These are phyloP conservation scores for Heracleum sosnowskyi DNA, from an alignment of 129 eudicot genomes.

Conservation along the genomic window DNA sequence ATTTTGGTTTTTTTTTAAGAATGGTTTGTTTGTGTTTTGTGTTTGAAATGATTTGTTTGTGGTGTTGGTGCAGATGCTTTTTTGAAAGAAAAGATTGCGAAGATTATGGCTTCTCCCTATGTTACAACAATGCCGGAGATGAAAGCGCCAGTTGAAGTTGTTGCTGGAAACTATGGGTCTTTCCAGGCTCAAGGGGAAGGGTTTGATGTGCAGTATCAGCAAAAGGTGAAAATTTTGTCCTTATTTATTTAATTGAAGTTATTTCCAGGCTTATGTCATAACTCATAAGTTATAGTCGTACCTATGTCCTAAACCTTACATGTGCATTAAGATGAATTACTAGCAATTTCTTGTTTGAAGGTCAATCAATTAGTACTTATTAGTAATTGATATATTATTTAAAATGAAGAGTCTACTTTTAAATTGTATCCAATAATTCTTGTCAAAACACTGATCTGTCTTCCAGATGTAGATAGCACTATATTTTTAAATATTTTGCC, in stretches of 20 bases:
- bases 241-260: background rate
- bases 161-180: slow-evolving; percentile 49
- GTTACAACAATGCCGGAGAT: slow-evolving; percentile 63
- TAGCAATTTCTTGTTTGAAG: background rate
- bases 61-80: slow-evolving; percentile 45
- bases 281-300: background rate
- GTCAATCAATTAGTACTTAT: background rate
- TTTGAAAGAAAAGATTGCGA: slow-evolving; percentile 56
- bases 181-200: slow-evolving; percentile 53
- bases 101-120: slow-evolving; percentile 68
- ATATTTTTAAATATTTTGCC: background rate
- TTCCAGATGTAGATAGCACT: background rate
- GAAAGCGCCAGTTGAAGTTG: slow-evolving; percentile 63
- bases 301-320: background rate
- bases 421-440: background rate
- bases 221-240: slow-evolving; percentile 31
- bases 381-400: background rate
- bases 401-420: background rate
- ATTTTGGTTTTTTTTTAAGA: background rate
- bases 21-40: background rate
- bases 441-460: background rate
- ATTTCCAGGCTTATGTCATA: too few species aligned
- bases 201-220: slow-evolving; percentile 33
- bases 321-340: background rate
- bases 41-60: background rate